A percentile compares a stretch with the other conserved stretches of the same genome.
These are phyloP conservation scores for Sporothrix protearum DNA, from an alignment of 2,329 filamentous ascomycete genomes.

Conservation along the genomic window DNA sequence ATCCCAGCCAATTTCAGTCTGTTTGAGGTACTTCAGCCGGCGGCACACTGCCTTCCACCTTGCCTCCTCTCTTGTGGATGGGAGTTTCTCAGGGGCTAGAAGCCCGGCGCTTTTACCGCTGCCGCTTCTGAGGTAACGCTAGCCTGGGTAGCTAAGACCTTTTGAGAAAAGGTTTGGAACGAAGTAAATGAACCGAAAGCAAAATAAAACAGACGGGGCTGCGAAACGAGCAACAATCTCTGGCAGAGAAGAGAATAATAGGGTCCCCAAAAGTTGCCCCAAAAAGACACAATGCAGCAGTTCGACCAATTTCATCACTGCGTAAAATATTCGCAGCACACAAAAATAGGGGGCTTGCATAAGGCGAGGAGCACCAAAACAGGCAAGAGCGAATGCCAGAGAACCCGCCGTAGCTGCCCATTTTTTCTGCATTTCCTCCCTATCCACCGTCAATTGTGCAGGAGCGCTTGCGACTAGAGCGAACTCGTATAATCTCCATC, in stretches of 20 bases:
- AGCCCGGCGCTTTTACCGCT: constrained; percentile 12
- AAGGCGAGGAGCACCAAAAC: neutral
- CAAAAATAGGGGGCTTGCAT: constrained; percentile 9
- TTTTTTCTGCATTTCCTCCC: neutral
- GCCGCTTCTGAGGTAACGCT: constrained; percentile 10
- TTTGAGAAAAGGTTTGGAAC: neutral
- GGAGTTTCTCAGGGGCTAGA: constrained; percentile 16
- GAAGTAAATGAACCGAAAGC: neutral
- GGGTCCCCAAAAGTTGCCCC: neutral
- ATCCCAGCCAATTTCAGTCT: constrained; percentile 13
- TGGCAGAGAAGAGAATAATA: neutral
- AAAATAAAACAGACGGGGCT: constrained; percentile 1
- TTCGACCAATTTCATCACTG: neutral
- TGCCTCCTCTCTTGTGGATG: neutral
- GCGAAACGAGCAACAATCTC: neutral
- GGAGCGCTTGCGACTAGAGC: neutral
- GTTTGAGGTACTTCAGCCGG: constrained; percentile 1
- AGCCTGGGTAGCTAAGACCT: neutral
- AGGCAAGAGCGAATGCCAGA: constrained; percentile 6
- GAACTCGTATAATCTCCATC: neutral
- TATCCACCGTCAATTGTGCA: neutral
- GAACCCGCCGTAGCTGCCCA: neutral
- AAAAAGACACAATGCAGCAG: neutral
- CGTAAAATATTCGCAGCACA: neutral
- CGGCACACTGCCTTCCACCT: neutral